Evolutionary conservation across 108 stramenopile genomes (phyloP).

Genomic region (Nitzschia sp.): DNA sequence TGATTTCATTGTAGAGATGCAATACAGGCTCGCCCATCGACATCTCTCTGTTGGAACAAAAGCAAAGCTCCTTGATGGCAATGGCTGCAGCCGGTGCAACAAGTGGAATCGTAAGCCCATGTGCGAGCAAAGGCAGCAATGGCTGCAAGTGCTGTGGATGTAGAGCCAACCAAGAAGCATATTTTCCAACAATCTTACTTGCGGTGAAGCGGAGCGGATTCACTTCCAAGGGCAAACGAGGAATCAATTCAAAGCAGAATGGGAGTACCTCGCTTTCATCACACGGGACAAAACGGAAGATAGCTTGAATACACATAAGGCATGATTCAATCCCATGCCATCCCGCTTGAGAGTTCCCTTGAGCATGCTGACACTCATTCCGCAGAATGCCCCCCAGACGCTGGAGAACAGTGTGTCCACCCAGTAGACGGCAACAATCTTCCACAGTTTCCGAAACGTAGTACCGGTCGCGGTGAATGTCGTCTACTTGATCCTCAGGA

Average conservation of each 20-base stretch:
- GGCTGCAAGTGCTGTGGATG: slow-evolving; percentile 75
- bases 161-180: slow-evolving; percentile 75
- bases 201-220: slow-evolving; percentile 70
- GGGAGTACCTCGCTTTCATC: slow-evolving; percentile 75
- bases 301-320: slow-evolving; percentile 64
- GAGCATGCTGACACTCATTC: slow-evolving; percentile 45
- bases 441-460: slow-evolving; percentile 84
- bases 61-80: slow-evolving; percentile 85
- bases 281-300: slow-evolving; percentile 72
- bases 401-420: slow-evolving; percentile 64
- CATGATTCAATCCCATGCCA: slow-evolving; percentile 89
- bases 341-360: slow-evolving; percentile 23
- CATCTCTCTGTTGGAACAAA: slow-evolving; percentile 59
- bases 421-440: slow-evolving; percentile 85
- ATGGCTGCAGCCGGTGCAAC: slow-evolving; percentile 79
- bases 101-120: slow-evolving; percentile 68
- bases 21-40: slow-evolving; percentile 77
- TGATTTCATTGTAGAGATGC: slow-evolving; percentile 75
- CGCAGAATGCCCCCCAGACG: slow-evolving; percentile 52
- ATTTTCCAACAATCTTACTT: slow-evolving; percentile 80
- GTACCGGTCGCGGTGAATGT: slow-evolving; percentile 67
- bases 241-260: slow-evolving; percentile 70
- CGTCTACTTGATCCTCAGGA: slow-evolving; percentile 69
- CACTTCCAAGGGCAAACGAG: slow-evolving; percentile 63
- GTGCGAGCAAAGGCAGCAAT: slow-evolving; percentile 78